Evolutionary conservation across 1,139 yeast genomes (phyloP).

Genomic region (Geotrichum fermentans): DNA sequence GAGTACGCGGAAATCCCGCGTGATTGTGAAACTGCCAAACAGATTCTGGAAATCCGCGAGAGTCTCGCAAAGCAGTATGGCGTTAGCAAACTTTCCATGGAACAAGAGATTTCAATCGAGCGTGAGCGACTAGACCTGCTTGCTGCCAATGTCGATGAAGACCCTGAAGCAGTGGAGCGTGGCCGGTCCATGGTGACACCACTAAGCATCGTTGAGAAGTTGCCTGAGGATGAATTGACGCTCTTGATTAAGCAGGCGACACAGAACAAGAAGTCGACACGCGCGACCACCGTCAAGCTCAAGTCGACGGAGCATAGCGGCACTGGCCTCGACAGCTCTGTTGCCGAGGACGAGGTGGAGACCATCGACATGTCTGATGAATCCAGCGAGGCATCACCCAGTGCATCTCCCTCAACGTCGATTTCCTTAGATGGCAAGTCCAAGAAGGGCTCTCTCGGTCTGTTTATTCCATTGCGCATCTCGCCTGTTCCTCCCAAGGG

Average conservation of each 20-base stretch:
- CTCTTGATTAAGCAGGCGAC: constrained; percentile 21
- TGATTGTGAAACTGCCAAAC: constrained; percentile 49
- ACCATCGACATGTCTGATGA: constrained; percentile 14
- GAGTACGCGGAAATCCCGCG: constrained; percentile 54
- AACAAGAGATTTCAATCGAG: constrained; percentile 73
- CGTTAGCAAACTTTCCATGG: constrained; percentile 51
- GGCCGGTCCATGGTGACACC: constrained; percentile 68
- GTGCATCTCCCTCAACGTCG: not conserved
- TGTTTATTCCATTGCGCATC: constrained; percentile 58
- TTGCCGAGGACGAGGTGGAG: constrained; percentile 18
- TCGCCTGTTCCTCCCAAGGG: constrained; percentile 81
- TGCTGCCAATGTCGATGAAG: constrained; percentile 41
- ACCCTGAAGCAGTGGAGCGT: constrained; percentile 46
- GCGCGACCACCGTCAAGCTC: constrained; percentile 4
- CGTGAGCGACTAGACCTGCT: constrained; percentile 52
- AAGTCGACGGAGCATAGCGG: constrained; percentile 38
- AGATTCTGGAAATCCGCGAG: constrained; percentile 49
- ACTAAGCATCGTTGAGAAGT: constrained; percentile 54
- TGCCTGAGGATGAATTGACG: constrained; percentile 29
- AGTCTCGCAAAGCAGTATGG: constrained; percentile 24
- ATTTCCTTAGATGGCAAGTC: not conserved
- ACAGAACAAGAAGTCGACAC: constrained; percentile 16
- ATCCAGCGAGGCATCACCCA: not conserved
- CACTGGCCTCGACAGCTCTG: constrained; percentile 32
- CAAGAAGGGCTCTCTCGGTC: constrained; percentile 28